These are phyloP conservation scores for Elsinoe arachidis DNA, from an alignment of 2,329 filamentous ascomycete species.

Conservation along the genomic window DNA sequence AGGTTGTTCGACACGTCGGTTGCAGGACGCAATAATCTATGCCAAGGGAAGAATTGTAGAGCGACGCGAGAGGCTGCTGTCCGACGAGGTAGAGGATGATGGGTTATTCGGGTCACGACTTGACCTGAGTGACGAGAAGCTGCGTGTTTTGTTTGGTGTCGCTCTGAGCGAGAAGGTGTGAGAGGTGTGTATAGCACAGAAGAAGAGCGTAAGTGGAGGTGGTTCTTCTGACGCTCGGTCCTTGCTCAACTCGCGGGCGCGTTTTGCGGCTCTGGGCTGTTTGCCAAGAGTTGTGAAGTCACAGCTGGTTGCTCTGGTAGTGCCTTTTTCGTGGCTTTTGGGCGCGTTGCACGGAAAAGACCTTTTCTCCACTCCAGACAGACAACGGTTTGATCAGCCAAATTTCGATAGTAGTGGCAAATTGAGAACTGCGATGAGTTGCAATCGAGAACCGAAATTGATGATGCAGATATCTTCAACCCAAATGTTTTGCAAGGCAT, in stretches of 20 bases:
- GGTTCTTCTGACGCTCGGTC: slow-evolving; percentile 3
- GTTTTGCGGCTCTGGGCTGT: neutral
- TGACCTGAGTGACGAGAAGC: neutral
- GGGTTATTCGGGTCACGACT: neutral
- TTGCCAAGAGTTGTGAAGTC: neutral
- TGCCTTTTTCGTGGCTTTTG: neutral
- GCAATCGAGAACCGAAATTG: neutral
- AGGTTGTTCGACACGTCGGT: slow-evolving; percentile 3
- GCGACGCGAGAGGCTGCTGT: neutral
- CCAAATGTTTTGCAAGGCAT: neutral
- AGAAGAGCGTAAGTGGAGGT: slow-evolving; percentile 5
- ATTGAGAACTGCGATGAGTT: neutral
- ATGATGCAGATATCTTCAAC: neutral
- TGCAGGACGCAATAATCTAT: slow-evolving; percentile 10
- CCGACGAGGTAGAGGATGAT: neutral
- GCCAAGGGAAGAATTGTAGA: slow-evolving; percentile 14
- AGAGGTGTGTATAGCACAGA: slow-evolving; percentile 8
- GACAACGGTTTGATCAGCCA: slow-evolving; percentile 10
- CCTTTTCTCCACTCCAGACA: neutral
- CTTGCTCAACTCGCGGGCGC: neutral
- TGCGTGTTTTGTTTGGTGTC: neutral
- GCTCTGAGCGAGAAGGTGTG: slow-evolving; percentile 8
- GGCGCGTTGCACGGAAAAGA: neutral
- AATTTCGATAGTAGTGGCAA: slow-evolving; percentile 6
- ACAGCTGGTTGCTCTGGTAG: neutral